phyloP scores from a whole-genome alignment of 2,329 filamentous ascomycete species.

The Fusarium illudens region DNA sequence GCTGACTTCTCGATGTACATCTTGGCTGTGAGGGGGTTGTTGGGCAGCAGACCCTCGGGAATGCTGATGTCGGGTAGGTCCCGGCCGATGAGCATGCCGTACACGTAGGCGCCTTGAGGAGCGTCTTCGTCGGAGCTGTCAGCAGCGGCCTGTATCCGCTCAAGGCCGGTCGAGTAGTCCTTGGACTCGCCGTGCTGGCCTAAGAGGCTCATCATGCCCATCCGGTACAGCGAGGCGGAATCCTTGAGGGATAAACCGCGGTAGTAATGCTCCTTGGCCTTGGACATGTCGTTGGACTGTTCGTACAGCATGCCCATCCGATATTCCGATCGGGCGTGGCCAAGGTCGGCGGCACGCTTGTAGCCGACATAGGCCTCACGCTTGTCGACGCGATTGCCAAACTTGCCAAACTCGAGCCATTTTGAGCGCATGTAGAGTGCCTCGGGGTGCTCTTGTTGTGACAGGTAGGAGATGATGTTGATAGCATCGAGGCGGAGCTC shows the following conservation, averaged over 20 bases:
- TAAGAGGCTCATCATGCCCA: slow-evolving; percentile 97
- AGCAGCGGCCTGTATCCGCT: slow-evolving; percentile 84
- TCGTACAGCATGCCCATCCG: slow-evolving; percentile 99
- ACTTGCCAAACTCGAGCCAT: slow-evolving; percentile 98
- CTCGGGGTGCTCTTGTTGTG: slow-evolving; percentile 90
- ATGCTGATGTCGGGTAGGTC: slow-evolving; percentile 91
- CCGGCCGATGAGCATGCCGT: slow-evolving; percentile 91
- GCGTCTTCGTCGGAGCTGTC: slow-evolving; percentile 94
- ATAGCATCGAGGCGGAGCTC: slow-evolving; percentile 87
- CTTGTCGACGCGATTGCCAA: slow-evolving; percentile 88
- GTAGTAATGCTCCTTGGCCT: slow-evolving; percentile 91
- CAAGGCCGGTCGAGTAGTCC: slow-evolving; percentile 79
- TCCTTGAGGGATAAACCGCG: slow-evolving; percentile 81
- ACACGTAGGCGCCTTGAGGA: slow-evolving; percentile 93
- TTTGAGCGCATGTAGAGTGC: slow-evolving; percentile 94
- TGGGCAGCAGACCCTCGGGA: slow-evolving; percentile 73
- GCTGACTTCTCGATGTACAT: slow-evolving; percentile 96
- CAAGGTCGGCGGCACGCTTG: slow-evolving; percentile 82
- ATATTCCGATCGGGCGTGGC: slow-evolving; percentile 90
- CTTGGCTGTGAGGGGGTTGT: slow-evolving; percentile 76
- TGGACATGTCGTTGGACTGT: slow-evolving; percentile 89
- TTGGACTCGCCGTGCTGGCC: slow-evolving; percentile 92
- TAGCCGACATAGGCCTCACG: slow-evolving; percentile 93
- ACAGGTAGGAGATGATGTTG: slow-evolving; percentile 90
- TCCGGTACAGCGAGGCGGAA: slow-evolving; percentile 83